Base-by-base conservation (phyloP, 2,329 filamentous ascomycete genomes). In the Reticulascus tulasneorum region DNA sequence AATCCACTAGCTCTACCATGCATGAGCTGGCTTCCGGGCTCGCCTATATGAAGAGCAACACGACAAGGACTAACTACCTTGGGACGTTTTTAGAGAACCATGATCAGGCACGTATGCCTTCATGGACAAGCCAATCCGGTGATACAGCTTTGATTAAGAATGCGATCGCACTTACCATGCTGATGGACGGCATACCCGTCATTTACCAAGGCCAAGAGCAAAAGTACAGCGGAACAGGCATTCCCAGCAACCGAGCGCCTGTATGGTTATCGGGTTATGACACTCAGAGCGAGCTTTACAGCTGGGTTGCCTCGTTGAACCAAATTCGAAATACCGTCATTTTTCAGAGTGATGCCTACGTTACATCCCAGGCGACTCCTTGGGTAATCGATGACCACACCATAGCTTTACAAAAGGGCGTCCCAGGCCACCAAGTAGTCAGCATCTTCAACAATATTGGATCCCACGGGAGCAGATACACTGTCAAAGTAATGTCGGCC, bases 181-280 rank as follows among this genome's bases (percentile, higher is more conserved):
- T 84, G 15, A 62, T 63, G 1, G 66, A 80, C 40, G 79, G 79
- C 15, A 75, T 83, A 26, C 78, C 79, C 1, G 76, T 82, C 36
- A 64, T 83, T 22, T 84, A 83, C 56, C 72, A 81, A 47, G 80
- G 79, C 24, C 76, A 79, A 45, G 80, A 84, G 56, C 79, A 84
- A 48, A 74, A 73, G 45, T 78, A 70, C 52, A 52, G 61, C 4
- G 65, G 63, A 15, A 62, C 55, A 22, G 57, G 57, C 33, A 75
- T 73, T 10, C 58, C 66, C 1, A 66, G 64, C 35, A 71, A 73
- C 48, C 72, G 76, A 11, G 76, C 80, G 50, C 72, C 76, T 7
- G 62, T 75, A 29, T 82, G 77, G 78, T 55, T 69, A 9, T 73
- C 69, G n/a, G 59, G 58, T 9, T 81, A 71, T 53, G 50, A 63